phyloP scores from a whole-genome alignment of 805 yeast genomes.

The Yamadazyma philogaea region DNA sequence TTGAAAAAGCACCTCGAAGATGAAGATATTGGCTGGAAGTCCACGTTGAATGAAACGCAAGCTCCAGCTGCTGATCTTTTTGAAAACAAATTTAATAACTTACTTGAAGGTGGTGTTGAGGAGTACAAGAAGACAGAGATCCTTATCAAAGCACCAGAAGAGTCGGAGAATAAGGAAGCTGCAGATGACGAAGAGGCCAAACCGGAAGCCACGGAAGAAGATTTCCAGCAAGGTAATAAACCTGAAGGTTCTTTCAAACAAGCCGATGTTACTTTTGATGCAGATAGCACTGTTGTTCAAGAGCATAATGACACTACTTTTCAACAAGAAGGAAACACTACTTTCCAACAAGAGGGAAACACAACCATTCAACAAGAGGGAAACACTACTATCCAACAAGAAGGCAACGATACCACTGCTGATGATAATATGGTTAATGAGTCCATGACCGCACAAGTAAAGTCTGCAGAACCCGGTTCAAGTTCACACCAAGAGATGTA shows the following conservation, averaged over 20 bases:
- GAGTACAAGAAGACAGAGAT: conserved; percentile 19
- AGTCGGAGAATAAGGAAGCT: conserved; percentile 13
- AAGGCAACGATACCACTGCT: conserved; percentile 48
- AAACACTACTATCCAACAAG: conserved; percentile 48
- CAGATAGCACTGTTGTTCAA: conserved; percentile 48
- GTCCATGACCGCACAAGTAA: conserved; percentile 19
- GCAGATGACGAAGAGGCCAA: conserved; percentile 16
- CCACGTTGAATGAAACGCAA: conserved; percentile 39
- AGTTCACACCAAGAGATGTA: conserved; percentile 1
- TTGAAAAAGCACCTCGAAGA: conserved; percentile 47
- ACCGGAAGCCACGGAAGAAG: conserved; percentile 10
- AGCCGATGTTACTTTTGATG: conserved; percentile 28
- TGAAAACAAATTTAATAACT: conserved; percentile 29
- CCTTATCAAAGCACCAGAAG: conserved; percentile 11
- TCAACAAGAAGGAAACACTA: conserved; percentile 37
- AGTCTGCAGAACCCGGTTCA: neutral
- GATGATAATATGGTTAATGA: conserved; percentile 36
- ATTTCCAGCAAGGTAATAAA: neutral
- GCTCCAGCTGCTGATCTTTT: conserved; percentile 21
- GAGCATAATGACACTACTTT: conserved; percentile 46
- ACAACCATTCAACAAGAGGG: conserved; percentile 46
- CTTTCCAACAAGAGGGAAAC: conserved; percentile 45
- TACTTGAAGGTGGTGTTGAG: conserved; percentile 41
- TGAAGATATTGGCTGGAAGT: conserved; percentile 53
- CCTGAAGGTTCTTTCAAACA: conserved; percentile 1